Evolutionary conservation across 495 filamentous ascomycete species (phyloP).

Genomic region (Penicillium argentinense): DNA sequence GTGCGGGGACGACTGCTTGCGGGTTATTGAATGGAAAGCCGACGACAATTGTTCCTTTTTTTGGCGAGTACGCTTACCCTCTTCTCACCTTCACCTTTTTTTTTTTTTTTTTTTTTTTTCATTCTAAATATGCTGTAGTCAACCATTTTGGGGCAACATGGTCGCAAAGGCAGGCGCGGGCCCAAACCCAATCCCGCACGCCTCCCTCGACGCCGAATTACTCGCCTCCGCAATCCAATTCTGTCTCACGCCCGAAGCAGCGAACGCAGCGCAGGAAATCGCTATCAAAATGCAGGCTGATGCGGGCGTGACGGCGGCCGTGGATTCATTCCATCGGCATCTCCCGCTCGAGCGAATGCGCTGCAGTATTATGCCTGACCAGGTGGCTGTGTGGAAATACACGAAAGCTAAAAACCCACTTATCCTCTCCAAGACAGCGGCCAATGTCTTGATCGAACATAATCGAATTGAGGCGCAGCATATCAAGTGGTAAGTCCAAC

Average conservation of each 20-base stretch:
- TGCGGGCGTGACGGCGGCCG: slow-evolving; percentile 72
- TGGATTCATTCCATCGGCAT: slow-evolving; percentile 66
- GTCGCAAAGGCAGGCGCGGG: slow-evolving; percentile 42
- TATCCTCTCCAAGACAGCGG: slow-evolving; percentile 64
- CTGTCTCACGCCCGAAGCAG: slow-evolving; percentile 61
- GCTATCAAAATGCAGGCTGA: slow-evolving; percentile 64
- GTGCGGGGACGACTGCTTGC: slow-evolving; percentile 65
- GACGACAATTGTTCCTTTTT: slow-evolving; percentile 64
- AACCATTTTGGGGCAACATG: slow-evolving; percentile 83
- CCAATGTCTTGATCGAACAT: slow-evolving; percentile 59
- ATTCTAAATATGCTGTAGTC: slow-evolving; percentile 28
- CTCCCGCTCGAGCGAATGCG: slow-evolving; percentile 67
- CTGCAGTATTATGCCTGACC: slow-evolving; percentile 67
- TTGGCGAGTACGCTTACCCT: slow-evolving; percentile 52
- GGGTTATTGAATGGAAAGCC: slow-evolving; percentile 58
- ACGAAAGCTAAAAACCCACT: slow-evolving; percentile 46
- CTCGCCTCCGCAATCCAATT: slow-evolving; percentile 69
- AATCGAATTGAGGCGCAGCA: slow-evolving; percentile 62
- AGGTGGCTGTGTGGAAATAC: slow-evolving; percentile 68
- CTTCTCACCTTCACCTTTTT: background rate
- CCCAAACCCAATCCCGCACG: slow-evolving; percentile 30
- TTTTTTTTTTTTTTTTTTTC: background rate
- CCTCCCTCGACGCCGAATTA: slow-evolving; percentile 61
- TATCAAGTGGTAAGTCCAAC: slow-evolving; percentile 42
- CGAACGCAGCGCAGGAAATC: slow-evolving; percentile 56